Base-by-base conservation (phyloP, 352 stramenopile genomes). In the Pythium dissimile region DNA sequence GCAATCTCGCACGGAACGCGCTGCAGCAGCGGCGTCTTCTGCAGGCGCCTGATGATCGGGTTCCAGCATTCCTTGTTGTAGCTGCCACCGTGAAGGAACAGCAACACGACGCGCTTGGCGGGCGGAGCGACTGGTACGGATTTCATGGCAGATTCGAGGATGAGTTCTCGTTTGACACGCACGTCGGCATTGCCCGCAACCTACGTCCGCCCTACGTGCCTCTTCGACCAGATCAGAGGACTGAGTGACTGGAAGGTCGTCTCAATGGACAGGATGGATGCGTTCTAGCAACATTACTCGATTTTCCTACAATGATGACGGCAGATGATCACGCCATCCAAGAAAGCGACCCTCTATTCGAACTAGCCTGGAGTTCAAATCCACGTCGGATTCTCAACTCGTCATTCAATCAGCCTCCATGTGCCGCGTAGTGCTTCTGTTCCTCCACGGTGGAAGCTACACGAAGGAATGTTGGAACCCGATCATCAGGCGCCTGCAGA, bases 61-160 rank as follows among this genome's bases (percentile, higher is more conserved):
- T 72, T 65, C 73, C 73, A 83, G 49, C 62, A 64, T 34, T 79
- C 54, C 42, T 75, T 73, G 43, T 62, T 79, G 64, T 77, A 79
- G 16, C 73, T 64, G 0, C 64, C 67, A 34, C 64, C 70, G 54
- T 83, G 73, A 20, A 64, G 64, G 51, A 83, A 83, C 10, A 83
- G 65, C 54, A 83, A n/a, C 34, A 59, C 51, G 6, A 52, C 27
- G 26, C 51, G 59, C 42, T 42, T 44, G 20, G 28, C 28, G 3
- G 39, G 2, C 16, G 37, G 5, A 4, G 39, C 23, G n/a, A 31
- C 10, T 8, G 54, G 44, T 51, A 21, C 8, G 21, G 9, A 10
- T 21, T 13, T 23, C 10, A 47, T 51, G 51, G 28, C 24, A 24
- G 21, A 26, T 23, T 43, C 1, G 39, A 23, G 9, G 43, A 34